These are phyloP conservation scores for Daphne laureola DNA, from an alignment of 441 rosid genomes.

Conservation along the genomic window DNA sequence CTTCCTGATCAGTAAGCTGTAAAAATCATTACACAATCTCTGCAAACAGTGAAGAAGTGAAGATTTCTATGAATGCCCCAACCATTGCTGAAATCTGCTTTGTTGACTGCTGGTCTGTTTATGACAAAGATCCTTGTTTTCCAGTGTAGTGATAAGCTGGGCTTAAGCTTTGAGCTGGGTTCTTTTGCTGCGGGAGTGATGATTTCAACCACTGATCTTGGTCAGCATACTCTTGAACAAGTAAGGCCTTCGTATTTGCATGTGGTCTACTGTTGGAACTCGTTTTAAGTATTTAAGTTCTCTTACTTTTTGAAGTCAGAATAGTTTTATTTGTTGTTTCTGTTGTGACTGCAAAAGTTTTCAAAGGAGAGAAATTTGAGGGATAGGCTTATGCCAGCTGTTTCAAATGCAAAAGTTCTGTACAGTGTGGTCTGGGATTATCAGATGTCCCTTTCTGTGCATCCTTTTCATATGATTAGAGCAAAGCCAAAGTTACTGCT, in stretches of 20 bases:
- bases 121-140: slow-evolving; percentile 11
- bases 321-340: too few relatives aligned
- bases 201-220: slow-evolving; percentile 97
- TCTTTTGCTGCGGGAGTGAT: slow-evolving; percentile 98
- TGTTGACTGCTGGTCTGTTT: not conserved
- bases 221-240: slow-evolving; percentile 91
- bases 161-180: slow-evolving; percentile 95
- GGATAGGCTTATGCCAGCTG: too few relatives aligned
- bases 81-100: not conserved
- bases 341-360: too few relatives aligned
- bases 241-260: slow-evolving; percentile 31
- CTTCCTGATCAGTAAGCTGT: not conserved
- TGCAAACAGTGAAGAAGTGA: too few relatives aligned
- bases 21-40: too few relatives aligned
- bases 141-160: slow-evolving; percentile 98
- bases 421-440: too few relatives aligned
- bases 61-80: too few relatives aligned
- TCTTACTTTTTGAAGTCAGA: not conserved
- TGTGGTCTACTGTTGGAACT: not conserved
- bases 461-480: too few relatives aligned
- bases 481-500: too few relatives aligned
- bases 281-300: not conserved
- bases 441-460: too few relatives aligned
- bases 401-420: too few relatives aligned
- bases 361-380: too few relatives aligned